These are phyloP conservation scores for Rhodomyrtus tomentosa DNA, from an alignment of 345 rosid species.

Conservation along the genomic window DNA sequence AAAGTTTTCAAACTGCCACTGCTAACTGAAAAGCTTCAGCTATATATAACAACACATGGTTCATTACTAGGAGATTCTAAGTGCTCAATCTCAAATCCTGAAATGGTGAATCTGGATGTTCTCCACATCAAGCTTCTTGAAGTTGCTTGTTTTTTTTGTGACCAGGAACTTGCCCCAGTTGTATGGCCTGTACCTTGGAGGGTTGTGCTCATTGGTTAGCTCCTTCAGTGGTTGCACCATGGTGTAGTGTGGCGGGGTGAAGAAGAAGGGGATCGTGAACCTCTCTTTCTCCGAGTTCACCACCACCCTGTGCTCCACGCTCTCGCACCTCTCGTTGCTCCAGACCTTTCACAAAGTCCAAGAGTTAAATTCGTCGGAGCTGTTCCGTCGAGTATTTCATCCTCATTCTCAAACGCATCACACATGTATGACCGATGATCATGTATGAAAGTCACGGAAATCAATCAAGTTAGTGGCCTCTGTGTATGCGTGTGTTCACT, in stretches of 20 bases:
- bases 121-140: constrained; percentile 37
- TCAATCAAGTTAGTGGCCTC: not conserved
- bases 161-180: constrained; percentile 59
- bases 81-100: not conserved
- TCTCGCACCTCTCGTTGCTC: constrained; percentile 57
- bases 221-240: constrained; percentile 50
- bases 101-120: constrained; percentile 58
- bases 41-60: not conserved
- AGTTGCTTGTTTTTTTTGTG: constrained; percentile 49
- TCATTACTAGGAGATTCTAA: not conserved
- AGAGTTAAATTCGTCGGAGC: not conserved
- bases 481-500: not conserved
- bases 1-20: not conserved
- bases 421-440: not conserved
- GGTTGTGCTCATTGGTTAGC: constrained; percentile 15
- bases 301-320: constrained; percentile 64
- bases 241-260: constrained; percentile 34
- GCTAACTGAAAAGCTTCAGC: not conserved
- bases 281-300: constrained; percentile 53
- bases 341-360: constrained; percentile 36
- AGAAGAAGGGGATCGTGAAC: constrained; percentile 54
- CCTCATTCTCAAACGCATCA: not conserved
- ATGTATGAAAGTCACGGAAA: not conserved
- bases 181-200: constrained; percentile 30
- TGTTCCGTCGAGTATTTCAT: not conserved